A percentile compares a stretch with the other conserved stretches of the same genome.
These are phyloP conservation scores for Xylaria sp. DNA, from an alignment of 2,329 filamentous ascomycete genomes.

Conservation along the genomic window DNA sequence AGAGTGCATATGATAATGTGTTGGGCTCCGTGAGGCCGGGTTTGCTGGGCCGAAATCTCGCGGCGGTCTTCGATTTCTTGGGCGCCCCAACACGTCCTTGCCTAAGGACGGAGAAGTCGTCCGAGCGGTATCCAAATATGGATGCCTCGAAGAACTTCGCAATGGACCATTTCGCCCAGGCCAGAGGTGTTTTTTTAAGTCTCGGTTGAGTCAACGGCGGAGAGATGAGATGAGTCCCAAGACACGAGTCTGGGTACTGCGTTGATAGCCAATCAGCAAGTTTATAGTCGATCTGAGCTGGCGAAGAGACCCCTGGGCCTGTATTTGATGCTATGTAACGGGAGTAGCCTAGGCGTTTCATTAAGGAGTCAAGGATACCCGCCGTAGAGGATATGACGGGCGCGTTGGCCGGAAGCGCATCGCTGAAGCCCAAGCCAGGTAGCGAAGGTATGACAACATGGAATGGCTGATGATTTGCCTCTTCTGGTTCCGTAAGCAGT, in stretches of 20 bases:
- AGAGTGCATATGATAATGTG: constrained; percentile 68
- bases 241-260: constrained; percentile 60
- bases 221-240: constrained; percentile 70
- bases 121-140: constrained; percentile 66
- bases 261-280: constrained; percentile 61
- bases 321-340: constrained; percentile 68
- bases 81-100: constrained; percentile 37
- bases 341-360: constrained; percentile 69
- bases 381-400: constrained; percentile 65
- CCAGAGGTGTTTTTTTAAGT: constrained; percentile 55
- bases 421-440: constrained; percentile 75
- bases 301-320: constrained; percentile 58
- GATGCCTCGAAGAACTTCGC: constrained; percentile 61
- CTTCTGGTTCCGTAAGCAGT: constrained; percentile 64
- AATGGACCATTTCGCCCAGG: constrained; percentile 67
- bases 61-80: constrained; percentile 37
- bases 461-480: constrained; percentile 63
- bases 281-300: constrained; percentile 64
- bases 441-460: constrained; percentile 74
- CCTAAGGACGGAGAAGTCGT: constrained; percentile 61
- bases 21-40: constrained; percentile 59
- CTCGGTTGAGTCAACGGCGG: constrained; percentile 65
- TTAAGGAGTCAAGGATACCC: constrained; percentile 66
- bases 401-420: constrained; percentile 63
- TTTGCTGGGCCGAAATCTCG: constrained; percentile 48